Percentiles rank a stretch among this genome's conserved stretches.
phyloP scores from a whole-genome alignment of 441 rosid genomes.

The Arabidopsis lyrata region DNA sequence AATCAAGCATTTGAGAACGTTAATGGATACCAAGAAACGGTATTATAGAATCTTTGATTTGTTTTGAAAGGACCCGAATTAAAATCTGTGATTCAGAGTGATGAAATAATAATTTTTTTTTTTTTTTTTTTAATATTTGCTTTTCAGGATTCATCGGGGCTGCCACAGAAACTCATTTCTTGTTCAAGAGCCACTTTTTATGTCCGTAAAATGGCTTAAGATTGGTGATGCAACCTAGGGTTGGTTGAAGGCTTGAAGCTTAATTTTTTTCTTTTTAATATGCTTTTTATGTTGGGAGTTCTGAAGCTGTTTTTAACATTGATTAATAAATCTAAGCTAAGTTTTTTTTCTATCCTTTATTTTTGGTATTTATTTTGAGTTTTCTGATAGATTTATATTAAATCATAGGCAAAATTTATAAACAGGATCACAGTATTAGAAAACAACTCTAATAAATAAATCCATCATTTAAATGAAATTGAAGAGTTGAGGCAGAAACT shows the following conservation, averaged over 20 bases:
- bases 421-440: background rate
- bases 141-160: background rate
- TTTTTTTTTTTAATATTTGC: background rate
- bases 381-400: background rate
- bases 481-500: too few relatives aligned
- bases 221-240: background rate
- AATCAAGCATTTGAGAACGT: conserved; percentile 50
- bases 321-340: background rate
- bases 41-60: background rate
- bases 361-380: background rate
- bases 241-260: background rate
- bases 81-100: background rate
- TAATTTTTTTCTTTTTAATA: background rate
- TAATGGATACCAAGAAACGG: background rate
- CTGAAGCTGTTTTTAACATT: background rate
- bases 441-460: too few relatives aligned
- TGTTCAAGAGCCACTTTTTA: background rate
- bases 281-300: background rate
- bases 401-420: background rate
- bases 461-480: too few relatives aligned
- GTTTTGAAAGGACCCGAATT: background rate
- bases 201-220: background rate
- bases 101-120: background rate
- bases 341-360: background rate
- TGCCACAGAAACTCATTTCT: background rate